Evolutionary conservation across 495 filamentous ascomycete genomes (phyloP), one percentile per base, ranked within the genome.

Genomic region (Aspergillus kassunensis): DNA sequence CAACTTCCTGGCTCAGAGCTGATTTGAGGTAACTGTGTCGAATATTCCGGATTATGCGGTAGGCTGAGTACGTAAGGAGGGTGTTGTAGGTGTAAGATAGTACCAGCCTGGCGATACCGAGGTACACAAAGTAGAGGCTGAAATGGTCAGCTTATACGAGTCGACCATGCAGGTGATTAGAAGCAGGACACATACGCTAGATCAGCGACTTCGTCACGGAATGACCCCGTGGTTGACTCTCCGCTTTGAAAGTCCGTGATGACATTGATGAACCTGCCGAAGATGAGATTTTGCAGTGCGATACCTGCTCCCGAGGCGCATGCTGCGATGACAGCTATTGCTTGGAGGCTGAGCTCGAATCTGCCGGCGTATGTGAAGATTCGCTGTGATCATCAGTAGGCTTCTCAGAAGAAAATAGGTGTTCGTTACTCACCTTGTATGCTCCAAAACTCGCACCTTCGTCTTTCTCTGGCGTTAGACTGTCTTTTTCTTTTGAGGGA

Each of bases 1-100:
- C 90, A 62, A 96, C 89, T 65, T 96, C 95, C 62, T 96, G 91
- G 33, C 84, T 81, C 72, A 96, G 75, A 58, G 90, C 91, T 35
- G 89, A 16, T 11, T 20, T 31, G 15, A 46, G 11, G 7, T 46
- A 46, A n/a, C 1, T 16, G 19, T 35, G 44, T 4, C 44, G 44
- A 30, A 46, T 46, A 21, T 46, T 46, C 30, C 44, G 44, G 19
- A 46, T 35, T 12, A 46, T 35, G 4, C 44, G 44, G 30, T 46
- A 46, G 11, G 44, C 44, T 9, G 44, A 18, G 15, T 46, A 46
- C 4, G 44, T 46, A 11, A 46, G 44, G 44, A 46, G 30, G 18
- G 30, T 33, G 30, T 46, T 46, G 19, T 46, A 46, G 2, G 44
- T 35, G 30, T 46, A 46, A 11, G 44, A 46, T 19, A 46, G 44